A percentile compares a stretch with the other conserved stretches of the same genome.
Conservation (phyloP, 2,329 filamentous ascomycete species). For the Reticulascus tulasneorum region DNA sequence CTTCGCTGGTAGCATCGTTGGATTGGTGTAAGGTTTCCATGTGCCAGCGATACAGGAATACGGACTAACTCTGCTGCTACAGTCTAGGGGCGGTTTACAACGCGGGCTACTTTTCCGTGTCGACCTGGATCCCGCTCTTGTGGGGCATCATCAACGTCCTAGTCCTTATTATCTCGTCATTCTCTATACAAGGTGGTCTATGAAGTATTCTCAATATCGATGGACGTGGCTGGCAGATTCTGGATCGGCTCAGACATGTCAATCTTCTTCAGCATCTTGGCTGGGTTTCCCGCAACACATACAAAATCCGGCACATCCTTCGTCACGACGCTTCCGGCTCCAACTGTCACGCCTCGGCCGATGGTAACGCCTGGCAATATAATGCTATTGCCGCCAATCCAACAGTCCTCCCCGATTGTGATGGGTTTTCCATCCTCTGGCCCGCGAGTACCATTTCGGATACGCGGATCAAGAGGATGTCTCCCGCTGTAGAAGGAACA, state of each 20-base stretch:
- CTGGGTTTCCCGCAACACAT: slow-evolving; percentile 65
- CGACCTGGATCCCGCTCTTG: slow-evolving; percentile 87
- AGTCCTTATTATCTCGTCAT: slow-evolving; percentile 79
- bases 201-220: slow-evolving; percentile 35
- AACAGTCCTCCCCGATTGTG: slow-evolving; percentile 74
- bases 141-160: slow-evolving; percentile 85
- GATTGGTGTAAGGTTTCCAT: slow-evolving; percentile 60
- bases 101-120: slow-evolving; percentile 83
- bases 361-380: slow-evolving; percentile 76
- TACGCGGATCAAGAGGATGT: slow-evolving; percentile 71
- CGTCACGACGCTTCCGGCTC: slow-evolving; percentile 79
- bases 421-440: slow-evolving; percentile 74
- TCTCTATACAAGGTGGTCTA: slow-evolving; percentile 86
- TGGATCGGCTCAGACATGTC: slow-evolving; percentile 22
- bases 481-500: slow-evolving; percentile 71
- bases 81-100: slow-evolving; percentile 78
- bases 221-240: slow-evolving; percentile 2
- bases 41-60: neutral
- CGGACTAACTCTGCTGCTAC: slow-evolving; percentile 11
- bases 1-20: slow-evolving; percentile 76
- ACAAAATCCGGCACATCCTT: slow-evolving; percentile 65
- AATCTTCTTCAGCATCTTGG: slow-evolving; percentile 47
- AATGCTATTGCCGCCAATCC: slow-evolving; percentile 68
- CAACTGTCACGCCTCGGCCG: slow-evolving; percentile 68
- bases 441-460: slow-evolving; percentile 70